These are phyloP conservation scores for Dispira simplex DNA, from an alignment of 192 early-diverging fungal genomes.

Conservation along the genomic window DNA sequence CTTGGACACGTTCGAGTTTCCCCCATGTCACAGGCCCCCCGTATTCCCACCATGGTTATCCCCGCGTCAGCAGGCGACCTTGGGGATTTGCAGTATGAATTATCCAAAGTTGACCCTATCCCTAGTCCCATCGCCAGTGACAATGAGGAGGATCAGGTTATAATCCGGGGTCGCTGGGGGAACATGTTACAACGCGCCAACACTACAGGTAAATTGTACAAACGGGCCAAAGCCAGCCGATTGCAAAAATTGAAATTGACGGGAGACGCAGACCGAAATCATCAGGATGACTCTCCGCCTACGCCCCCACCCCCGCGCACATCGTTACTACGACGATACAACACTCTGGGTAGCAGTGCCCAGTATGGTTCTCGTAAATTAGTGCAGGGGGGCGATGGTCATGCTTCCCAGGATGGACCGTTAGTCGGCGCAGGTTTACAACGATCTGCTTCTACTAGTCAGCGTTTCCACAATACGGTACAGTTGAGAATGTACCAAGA, in stretches of 20 bases:
- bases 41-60: no score
- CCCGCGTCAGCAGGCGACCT: no score
- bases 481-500: conserved; percentile 2
- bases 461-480: conserved; percentile 1
- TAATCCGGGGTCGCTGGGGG: conserved; percentile 3
- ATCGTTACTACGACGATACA: not conserved
- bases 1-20: no score
- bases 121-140: no score
- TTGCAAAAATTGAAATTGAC: not conserved
- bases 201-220: not conserved
- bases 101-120: no score
- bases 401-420: no score
- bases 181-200: not conserved
- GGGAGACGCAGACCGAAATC: not conserved
- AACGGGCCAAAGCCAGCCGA: not conserved
- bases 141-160: not conserved
- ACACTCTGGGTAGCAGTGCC: not conserved
- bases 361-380: no score
- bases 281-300: not conserved
- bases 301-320: not conserved
- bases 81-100: no score
- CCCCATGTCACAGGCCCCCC: no score
- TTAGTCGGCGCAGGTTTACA: not conserved
- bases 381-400: no score
- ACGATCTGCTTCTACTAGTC: not conserved